Percentiles rank a stretch among this genome's conserved stretches.
Conservation (phyloP, 306 rosid species). For the Hippophae gyantsensis region DNA sequence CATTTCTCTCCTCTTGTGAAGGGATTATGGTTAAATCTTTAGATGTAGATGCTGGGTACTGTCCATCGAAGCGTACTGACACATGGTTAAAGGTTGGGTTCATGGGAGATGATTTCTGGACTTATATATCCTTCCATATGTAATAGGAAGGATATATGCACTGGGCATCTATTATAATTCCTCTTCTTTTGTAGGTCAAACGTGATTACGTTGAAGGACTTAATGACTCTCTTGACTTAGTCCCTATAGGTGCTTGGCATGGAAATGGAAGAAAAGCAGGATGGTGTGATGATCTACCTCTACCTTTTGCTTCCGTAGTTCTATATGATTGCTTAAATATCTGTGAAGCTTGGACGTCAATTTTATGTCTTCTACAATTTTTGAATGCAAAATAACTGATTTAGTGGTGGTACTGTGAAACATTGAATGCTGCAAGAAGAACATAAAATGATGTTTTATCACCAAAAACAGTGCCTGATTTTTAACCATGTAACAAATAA, state of each 20-base stretch:
- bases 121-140: background rate
- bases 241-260: constrained; percentile 94
- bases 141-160: background rate
- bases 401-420: background rate
- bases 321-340: constrained; percentile 5
- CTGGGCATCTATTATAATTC: background rate
- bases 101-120: constrained; percentile 3
- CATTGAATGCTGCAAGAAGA: background rate
- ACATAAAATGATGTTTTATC: background rate
- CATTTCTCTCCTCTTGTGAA: constrained; percentile 72
- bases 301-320: background rate
- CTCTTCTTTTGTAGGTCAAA: constrained; percentile 56
- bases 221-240: constrained; percentile 80
- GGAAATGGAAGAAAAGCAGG: constrained; percentile 98
- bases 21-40: constrained; percentile 83
- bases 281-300: constrained; percentile 40
- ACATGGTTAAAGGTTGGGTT: constrained; percentile 73
- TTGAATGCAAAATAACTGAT: background rate
- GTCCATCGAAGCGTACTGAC: constrained; percentile 80
- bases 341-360: background rate
- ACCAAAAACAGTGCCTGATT: too few relatives aligned
- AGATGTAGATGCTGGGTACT: constrained; percentile 83
- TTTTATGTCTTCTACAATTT: background rate
- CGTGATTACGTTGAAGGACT: constrained; percentile 83
- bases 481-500: too few relatives aligned